Base-by-base conservation (phyloP, 1,284 basidiomycete species). In the Cutaneotrichosporon curvatum region DNA sequence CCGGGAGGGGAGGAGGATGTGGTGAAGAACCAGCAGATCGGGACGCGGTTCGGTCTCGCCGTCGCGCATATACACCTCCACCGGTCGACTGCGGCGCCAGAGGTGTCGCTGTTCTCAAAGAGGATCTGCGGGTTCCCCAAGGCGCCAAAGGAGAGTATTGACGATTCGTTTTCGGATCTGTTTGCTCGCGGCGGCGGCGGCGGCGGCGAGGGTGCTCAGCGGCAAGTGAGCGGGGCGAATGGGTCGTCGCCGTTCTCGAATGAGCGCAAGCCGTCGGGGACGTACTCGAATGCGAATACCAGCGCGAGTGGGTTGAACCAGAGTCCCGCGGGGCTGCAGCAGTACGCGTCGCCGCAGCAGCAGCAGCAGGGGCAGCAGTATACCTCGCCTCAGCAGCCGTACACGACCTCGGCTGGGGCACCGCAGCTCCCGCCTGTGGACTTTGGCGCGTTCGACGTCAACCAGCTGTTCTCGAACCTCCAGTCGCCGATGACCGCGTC, bases 1-100 rank as follows among this genome's bases (percentile, higher is more conserved):
- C 63, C 68, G 1, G 70, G 70, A 25, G 67, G 65, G 25, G 72
- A 73, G 45, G 72, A 70, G 45, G 70, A 72, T 39, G 67, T 72
- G 9, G 67, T 65, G 9, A 54, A 66, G 19, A 72, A 72, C 40
- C 68, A 68, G 43, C 68, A 72, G 37, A 56, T 69, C 14, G 60
- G 65, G 4, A 61, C 65, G 15, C 47, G 65, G 12, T 53, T 72
- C 36, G 67, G 62, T 40, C 51, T 71, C 15, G 65, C 70, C 18
- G 68, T 69, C 44, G 55, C 63, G 19, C 68, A 71, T 44, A 70
- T 72, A 28, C 68, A 71, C 37, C 63, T 71, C 19, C 70, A 72
- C 48, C 62, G 68, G 28, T 59, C 62, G 36, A 65, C 68, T 41
- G 70, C 70, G 11, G 70, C 70, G 57, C 70, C 70, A 2, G 70